Base-by-base conservation (phyloP, 2,329 filamentous ascomycete species). In the Colletotrichum acutatum region DNA sequence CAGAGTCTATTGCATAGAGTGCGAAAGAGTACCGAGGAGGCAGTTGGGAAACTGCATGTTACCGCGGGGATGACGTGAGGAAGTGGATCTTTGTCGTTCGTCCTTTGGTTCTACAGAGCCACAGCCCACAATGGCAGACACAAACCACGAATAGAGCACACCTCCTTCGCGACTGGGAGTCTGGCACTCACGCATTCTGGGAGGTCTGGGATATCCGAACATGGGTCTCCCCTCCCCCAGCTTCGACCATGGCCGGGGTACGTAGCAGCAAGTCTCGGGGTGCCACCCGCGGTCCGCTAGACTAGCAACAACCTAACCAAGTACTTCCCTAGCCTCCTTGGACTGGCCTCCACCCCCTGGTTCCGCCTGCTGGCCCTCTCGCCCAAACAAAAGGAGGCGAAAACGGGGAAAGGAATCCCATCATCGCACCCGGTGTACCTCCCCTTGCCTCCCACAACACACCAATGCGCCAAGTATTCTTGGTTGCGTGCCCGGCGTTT, bases 21-120 rank as follows among this genome's bases (percentile, higher is more conserved):
- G 9, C 11, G 32, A 34, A 34, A 34, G 32, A 34, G 32, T 34
- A 34, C 32, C 32, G 49, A 28, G 22, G 24, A 37, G 24, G 37
- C 5, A 30, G 37, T 49, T n/a, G 59, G 42, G 37, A 49, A 24
- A 46, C 26, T n/a, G n/a, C 62, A 60, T 60, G 60, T 66, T 71
- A 58, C 56, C 71, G 49, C 37, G 49, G 66, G 60, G 71, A 66
- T 71, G 71, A 73, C 67, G 71, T 71, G 66, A 69, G 67, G 34
- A 52, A 57, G 71, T 62, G 71, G 71, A 26, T 49, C 64, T 30
- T 30, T 67, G 64, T 58, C 42, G 49, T 46, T 70, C 46, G 28
- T 42, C 49, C 60, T 69, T 60, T 37, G 60, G 34, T 54, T 61
- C 61, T 70, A 61, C 60, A 19, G 37, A 42, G 37, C 16, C 37